Conservation (phyloP, 805 yeast species). For the Brettanomyces custersianus region DNA sequence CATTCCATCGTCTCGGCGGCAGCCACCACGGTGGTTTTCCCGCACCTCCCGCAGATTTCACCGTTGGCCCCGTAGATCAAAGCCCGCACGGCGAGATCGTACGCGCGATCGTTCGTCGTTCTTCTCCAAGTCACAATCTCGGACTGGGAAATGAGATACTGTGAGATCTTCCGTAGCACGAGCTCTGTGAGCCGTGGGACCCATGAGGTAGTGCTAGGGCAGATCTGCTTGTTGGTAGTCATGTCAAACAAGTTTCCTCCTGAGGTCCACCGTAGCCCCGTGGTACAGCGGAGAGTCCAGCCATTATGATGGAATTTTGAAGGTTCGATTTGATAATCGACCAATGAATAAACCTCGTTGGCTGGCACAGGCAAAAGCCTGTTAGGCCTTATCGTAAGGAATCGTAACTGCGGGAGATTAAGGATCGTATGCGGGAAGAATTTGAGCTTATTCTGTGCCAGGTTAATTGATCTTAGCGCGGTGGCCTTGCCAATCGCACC, state of each 20-base stretch:
- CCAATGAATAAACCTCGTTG: background rate
- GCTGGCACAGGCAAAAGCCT: constrained; percentile 1
- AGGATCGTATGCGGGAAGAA: constrained; percentile 46
- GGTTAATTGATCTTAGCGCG: constrained; percentile 40
- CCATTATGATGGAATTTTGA: background rate
- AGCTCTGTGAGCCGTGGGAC: constrained; percentile 40
- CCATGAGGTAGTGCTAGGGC: constrained; percentile 13
- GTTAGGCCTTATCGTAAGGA: constrained; percentile 17
- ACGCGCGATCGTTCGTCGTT: constrained; percentile 35
- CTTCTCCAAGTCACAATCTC: constrained; percentile 49
- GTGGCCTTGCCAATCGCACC: constrained; percentile 34
- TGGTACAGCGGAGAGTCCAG: constrained; percentile 14
- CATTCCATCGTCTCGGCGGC: constrained; percentile 53
- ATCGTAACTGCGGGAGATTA: constrained; percentile 31
- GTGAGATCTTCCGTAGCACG: constrained; percentile 39
- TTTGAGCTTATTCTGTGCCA: constrained; percentile 41
- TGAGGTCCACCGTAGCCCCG: constrained; percentile 22
- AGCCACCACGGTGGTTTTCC: constrained; percentile 40
- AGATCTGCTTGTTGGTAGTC: constrained; percentile 14
- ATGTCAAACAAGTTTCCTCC: too few species aligned
- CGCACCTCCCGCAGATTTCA: constrained; percentile 47
- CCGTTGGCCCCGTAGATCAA: constrained; percentile 41
- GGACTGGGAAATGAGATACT: constrained; percentile 42
- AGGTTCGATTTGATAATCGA: background rate
- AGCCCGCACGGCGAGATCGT: constrained; percentile 39